Evolutionary conservation across 257 asterid species (phyloP), one percentile per base, ranked within the genome.

Genomic region (Ophiorrhiza pumila): DNA sequence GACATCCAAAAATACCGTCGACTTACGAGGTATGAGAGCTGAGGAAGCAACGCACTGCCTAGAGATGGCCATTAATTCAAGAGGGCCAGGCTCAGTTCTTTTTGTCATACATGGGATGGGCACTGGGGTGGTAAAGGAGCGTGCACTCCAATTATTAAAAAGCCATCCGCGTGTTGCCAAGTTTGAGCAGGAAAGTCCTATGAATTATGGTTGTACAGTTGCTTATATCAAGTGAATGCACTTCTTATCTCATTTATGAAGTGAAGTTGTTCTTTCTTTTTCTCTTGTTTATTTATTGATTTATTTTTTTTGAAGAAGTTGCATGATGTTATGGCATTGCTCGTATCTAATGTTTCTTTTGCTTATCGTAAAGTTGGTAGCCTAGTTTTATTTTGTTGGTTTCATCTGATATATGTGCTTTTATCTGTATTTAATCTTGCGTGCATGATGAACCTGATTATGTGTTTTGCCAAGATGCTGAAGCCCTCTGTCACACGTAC

Each of bases 31-130:
- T 29, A 88, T 90, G 99, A 78, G 95, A 78, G 90, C 75, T 15
- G 95, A 90, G 84, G 96, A 92, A 83, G 97, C 99, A 72, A 79
- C 83, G 46, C 83, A 75, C 69, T 75, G 81, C 56, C 86, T 91
- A 45, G 80, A 84, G 72, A 85, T 88, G 85, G 96, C 96, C 73
- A 85, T 94, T 49, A 88, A 74, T 61, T 34, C 80, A 45, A 84
- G 88, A 76, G 90, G 80, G n/a, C 76, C 91, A 13, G 85, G 89
- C 31, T 86, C 99, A 37, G 89, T 90, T 82, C 71, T 95, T 75
- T 95, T 95, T 80, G 81, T 94, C 43, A 86, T 94, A 71, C 99
- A 95, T 69, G 98, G 99, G 73, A 95, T 86, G 97, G 98, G 99
- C 55, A 88, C 92, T 43, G 97, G 99, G 23, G 96, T 83, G 45